These are phyloP conservation scores for Pseudogymnoascus sp. DNA, from an alignment of 2,329 filamentous ascomycete genomes.

Conservation along the genomic window DNA sequence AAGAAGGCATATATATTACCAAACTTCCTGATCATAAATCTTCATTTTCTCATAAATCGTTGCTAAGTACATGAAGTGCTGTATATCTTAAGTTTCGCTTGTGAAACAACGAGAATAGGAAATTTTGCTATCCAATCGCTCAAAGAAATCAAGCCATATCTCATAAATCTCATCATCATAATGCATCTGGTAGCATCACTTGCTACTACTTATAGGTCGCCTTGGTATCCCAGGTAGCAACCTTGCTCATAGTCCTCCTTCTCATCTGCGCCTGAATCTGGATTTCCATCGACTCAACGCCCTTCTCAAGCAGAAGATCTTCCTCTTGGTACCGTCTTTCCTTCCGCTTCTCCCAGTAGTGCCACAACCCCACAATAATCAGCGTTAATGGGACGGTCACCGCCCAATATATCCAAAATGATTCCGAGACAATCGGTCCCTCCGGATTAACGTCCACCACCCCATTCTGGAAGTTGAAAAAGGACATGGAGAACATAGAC, in stretches of 20 bases:
- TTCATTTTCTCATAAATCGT: slow-evolving; percentile 4
- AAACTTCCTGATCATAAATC: background rate
- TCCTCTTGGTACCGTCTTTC: slow-evolving; percentile 19
- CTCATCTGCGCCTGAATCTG: slow-evolving; percentile 23
- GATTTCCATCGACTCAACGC: slow-evolving; percentile 23
- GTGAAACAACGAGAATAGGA: background rate
- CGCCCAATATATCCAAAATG: slow-evolving; percentile 56
- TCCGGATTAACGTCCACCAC: background rate
- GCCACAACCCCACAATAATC: slow-evolving; percentile 46
- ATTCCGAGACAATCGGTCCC: slow-evolving; percentile 35
- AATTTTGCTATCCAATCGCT: background rate
- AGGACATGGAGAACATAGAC: slow-evolving; percentile 58
- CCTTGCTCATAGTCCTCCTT: slow-evolving; percentile 21
- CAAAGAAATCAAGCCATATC: background rate
- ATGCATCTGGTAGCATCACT: background rate
- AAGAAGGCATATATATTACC: background rate
- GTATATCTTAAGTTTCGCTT: background rate
- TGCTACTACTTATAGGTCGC: background rate
- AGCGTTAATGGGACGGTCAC: slow-evolving; percentile 51
- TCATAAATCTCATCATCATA: background rate
- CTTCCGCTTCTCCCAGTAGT: slow-evolving; percentile 30
- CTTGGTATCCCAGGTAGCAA: slow-evolving; percentile 15
- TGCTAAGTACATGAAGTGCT: background rate
- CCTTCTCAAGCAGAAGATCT: slow-evolving; percentile 23
- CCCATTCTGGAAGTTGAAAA: slow-evolving; percentile 49